Conservation (phyloP, 2,329 filamentous ascomycete genomes). For the Sporothrix brasiliensis region DNA sequence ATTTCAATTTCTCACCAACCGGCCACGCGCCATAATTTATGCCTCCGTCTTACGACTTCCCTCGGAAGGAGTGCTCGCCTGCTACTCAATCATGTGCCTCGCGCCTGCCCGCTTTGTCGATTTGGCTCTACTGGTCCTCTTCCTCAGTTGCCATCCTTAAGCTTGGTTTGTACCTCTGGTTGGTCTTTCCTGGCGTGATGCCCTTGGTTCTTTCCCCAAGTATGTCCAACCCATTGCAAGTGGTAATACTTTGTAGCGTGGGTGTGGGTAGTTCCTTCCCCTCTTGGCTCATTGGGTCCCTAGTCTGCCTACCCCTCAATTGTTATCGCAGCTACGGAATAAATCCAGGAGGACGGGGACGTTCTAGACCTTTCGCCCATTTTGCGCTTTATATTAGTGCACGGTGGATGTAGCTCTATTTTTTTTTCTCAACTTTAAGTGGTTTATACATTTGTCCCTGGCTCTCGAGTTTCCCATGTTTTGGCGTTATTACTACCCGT, state of each 20-base stretch:
- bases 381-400: constrained; percentile 30
- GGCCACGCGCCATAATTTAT: background rate
- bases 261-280: constrained; percentile 31
- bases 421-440: constrained; percentile 17
- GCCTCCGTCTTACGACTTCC: background rate
- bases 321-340: constrained; percentile 32
- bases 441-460: constrained; percentile 12
- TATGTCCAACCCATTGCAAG: constrained; percentile 7
- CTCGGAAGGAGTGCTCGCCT: constrained; percentile 20
- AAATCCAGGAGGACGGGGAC: constrained; percentile 31
- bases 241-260: constrained; percentile 25
- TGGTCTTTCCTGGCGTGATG: constrained; percentile 5
- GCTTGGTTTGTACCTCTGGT: background rate
- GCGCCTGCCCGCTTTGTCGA: constrained; percentile 9
- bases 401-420: constrained; percentile 27
- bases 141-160: background rate
- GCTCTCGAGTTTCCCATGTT: constrained; percentile 24
- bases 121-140: background rate
- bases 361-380: constrained; percentile 32
- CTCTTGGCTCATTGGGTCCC: constrained; percentile 28
- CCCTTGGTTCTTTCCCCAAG: constrained; percentile 19
- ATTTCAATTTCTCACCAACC: background rate
- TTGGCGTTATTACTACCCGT: constrained; percentile 21
- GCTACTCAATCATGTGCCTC: background rate
- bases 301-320: constrained; percentile 33